phyloP scores from a whole-genome alignment of 139 green algal genomes.

The Auxenochlorella protothecoides region DNA sequence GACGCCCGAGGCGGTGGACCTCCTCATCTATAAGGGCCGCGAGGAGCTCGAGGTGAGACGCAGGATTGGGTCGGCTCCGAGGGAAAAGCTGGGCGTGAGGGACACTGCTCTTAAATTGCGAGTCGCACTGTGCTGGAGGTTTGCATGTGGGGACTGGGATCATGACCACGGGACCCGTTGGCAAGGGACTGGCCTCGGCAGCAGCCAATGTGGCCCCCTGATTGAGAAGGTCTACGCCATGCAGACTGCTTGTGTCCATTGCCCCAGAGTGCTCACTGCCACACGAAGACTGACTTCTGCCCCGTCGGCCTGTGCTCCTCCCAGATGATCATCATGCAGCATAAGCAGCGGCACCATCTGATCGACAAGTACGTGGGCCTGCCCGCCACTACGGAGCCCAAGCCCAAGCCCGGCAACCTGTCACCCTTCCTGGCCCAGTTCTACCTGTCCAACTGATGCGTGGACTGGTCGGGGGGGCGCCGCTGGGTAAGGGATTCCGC shows the following conservation, averaged over 20 bases:
- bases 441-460: neutral
- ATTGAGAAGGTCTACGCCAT: too few relatives aligned
- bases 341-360: constrained; percentile 79
- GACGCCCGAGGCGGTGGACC: constrained; percentile 50
- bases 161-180: too few relatives aligned
- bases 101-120: too few relatives aligned
- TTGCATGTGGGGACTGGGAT: too few relatives aligned
- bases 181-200: too few relatives aligned
- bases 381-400: neutral
- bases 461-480: neutral
- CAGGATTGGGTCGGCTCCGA: too few relatives aligned
- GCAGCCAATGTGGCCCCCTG: too few relatives aligned
- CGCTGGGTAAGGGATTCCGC: too few relatives aligned
- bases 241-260: neutral
- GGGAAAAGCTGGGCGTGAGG: too few relatives aligned
- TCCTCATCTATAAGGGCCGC: constrained; percentile 76
- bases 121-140: too few relatives aligned
- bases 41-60: constrained; percentile 71
- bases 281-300: neutral
- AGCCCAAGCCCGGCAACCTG: neutral
- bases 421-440: neutral
- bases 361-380: constrained; percentile 31
- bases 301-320: neutral
- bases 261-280: neutral
- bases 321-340: constrained; percentile 66